Base-by-base conservation (phyloP, 225 moss, liverwort and hornwort genomes). In the Marchantia polymorpha region DNA sequence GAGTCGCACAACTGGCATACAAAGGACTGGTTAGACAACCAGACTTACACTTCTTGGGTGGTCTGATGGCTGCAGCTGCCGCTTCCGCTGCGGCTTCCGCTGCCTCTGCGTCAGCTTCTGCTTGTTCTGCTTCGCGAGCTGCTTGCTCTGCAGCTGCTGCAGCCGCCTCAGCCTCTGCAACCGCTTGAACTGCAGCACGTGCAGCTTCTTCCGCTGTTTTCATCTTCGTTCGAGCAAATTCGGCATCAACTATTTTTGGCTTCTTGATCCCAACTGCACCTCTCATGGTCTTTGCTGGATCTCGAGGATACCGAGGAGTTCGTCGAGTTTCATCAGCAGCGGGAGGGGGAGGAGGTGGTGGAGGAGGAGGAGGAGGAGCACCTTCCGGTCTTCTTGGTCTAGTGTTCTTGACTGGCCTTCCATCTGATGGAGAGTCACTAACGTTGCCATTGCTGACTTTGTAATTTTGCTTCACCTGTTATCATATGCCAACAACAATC, bases 121-220 rank as follows among this genome's bases (percentile, higher is more conserved):
- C 99, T 52, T 86, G 86, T 85, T 99, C 99, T 50, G 99, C 99
- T 77, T 92, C 99, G 58, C 92, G 88, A 51, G 99, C 95, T 30
- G 99, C 99, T 80, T 93, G 89, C 83, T 99, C 99, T 26, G 99
- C 99, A 27, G 95, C 95, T 19, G 92, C 92, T 8, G 99, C 99
- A 4, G 99, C 97, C 50, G 91, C 88, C 88, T 99, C 99, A 39
- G 99, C 99, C 83, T 99, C 99, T 14, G 99, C 99, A 77, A 99
- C 99, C 29, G 99, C 99, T 83, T 92, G 82, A 48, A 94, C 95
- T 11, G 99, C 99, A 78, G 91, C 95, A 54, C 93, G 93, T 10
- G 99, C 99, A 50, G 99, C 95, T 86, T 99, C 99, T 86, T 99
- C 93, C 3, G 99, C 92, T 81, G 93, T 95, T 81, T 84, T 94